Evolutionary conservation across 257 asterid species (phyloP).

Genomic region (Thymus mandschuricus): DNA sequence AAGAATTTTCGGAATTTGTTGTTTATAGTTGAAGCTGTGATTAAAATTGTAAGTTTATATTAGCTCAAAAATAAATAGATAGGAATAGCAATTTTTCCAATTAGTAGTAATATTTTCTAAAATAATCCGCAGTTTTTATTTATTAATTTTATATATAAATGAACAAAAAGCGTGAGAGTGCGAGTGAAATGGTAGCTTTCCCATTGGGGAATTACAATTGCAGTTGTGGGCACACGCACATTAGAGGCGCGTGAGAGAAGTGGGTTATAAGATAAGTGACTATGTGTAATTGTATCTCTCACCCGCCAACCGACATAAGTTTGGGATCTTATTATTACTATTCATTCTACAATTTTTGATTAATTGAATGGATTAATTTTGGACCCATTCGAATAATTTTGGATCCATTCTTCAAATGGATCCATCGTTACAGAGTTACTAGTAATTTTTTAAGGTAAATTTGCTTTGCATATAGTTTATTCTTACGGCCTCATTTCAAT

Average conservation of each 20-base stretch:
- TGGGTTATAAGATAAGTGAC: not conserved
- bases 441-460: not conserved
- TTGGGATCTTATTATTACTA: conserved; percentile 1
- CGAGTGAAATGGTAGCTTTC: not conserved
- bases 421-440: not conserved
- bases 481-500: no score
- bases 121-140: no score
- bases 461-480: no score
- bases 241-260: conserved; percentile 17
- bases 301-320: conserved; percentile 30
- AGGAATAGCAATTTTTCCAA: no score
- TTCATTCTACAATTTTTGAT: conserved; percentile 8
- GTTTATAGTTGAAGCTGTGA: not conserved
- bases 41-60: no score
- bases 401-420: not conserved
- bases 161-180: conserved; percentile 15
- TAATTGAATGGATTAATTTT: not conserved
- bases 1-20: not conserved
- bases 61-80: no score
- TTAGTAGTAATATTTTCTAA: no score
- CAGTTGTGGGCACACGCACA: conserved; percentile 11
- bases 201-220: not conserved
- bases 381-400: no score
- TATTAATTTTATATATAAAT: not conserved
- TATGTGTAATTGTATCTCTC: not conserved